Evolutionary conservation across 371 early-diverging fungal genomes (phyloP), one percentile per base, ranked within the genome.

Genomic region (Rhizomucor miehei): DNA sequence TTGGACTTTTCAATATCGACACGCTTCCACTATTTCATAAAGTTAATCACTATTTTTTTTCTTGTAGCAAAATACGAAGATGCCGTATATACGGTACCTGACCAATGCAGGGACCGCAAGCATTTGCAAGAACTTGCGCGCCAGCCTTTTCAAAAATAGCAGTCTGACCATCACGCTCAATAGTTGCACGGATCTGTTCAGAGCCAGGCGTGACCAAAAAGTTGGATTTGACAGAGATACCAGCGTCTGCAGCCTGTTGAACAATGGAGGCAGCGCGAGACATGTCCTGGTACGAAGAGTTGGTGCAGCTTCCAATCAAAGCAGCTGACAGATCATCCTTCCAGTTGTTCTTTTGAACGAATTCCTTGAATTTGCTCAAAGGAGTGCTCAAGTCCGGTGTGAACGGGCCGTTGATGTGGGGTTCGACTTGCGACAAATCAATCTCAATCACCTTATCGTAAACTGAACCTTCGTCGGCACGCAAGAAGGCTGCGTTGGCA

Each of bases 231-330:
- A 86, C 77, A n/a, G 75, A 67, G 44, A 95, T 69, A 9, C 95
- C 95, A 39, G 85, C 87, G 39, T 82, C 83, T 3, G 84, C 66
- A 16, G 95, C 96, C 66, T 94, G 93, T 50, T 85, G 77, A 11
- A 89, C 93, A 35, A 96, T 77, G 21, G 86, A 85, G 46, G 94
- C 93, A 8, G 93, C 87, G 50, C 95, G 89, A 56, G 88, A 83
- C 95, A 97, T 92, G 71, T 97, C 98, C 71, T 97, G 92, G 68
- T 97, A 97, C 46, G 91, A 90, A 40, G 90, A 89, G 84, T 97
- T 97, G 60, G 98, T 97, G 73, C 98, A 97, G 53, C 88, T 88
- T 29, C 98, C 98, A 56, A 97, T 97, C 64, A 97, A 69, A 39
- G 91, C 92, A 20, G 87, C 92, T 54, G 87, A 89, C 54, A 96